These are phyloP conservation scores for Mycena crocata DNA, from an alignment of 768 basidiomycete species.

Conservation along the genomic window DNA sequence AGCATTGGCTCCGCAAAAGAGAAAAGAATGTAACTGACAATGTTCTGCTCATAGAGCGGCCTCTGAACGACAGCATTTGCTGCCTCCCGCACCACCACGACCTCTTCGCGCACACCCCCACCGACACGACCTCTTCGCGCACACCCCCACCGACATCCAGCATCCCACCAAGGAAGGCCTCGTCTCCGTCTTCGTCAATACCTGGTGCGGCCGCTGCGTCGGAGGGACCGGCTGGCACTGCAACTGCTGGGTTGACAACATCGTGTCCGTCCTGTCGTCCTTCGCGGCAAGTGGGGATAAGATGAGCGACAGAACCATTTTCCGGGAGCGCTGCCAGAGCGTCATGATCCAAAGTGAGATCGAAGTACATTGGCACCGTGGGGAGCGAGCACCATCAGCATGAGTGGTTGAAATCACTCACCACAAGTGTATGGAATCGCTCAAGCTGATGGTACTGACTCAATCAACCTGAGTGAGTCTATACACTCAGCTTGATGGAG, in stretches of 20 bases:
- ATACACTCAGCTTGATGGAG: too few relatives aligned
- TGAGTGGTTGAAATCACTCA: too few relatives aligned
- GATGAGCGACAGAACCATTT: slow-evolving; percentile 21
- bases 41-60: slow-evolving; percentile 12
- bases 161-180: slow-evolving; percentile 3
- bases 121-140: slow-evolving; percentile 18
- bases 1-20: not conserved
- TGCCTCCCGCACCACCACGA: not conserved
- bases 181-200: not conserved
- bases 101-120: not conserved
- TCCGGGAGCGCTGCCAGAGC: slow-evolving; percentile 19
- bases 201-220: too few relatives aligned
- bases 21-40: slow-evolving; percentile 1
- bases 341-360: slow-evolving; percentile 3
- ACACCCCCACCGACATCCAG: slow-evolving; percentile 4
- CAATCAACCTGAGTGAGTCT: too few relatives aligned
- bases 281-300: slow-evolving; percentile 23
- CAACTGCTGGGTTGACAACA: not conserved
- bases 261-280: not conserved
- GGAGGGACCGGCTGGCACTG: slow-evolving; percentile 7
- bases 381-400: too few relatives aligned
- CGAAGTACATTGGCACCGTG: slow-evolving; percentile 7
- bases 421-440: too few relatives aligned
- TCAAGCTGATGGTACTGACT: too few relatives aligned
- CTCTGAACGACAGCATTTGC: not conserved